Evolutionary conservation across 768 basidiomycete species (phyloP).

Genomic region (Hortiboletus flavorubellus): DNA sequence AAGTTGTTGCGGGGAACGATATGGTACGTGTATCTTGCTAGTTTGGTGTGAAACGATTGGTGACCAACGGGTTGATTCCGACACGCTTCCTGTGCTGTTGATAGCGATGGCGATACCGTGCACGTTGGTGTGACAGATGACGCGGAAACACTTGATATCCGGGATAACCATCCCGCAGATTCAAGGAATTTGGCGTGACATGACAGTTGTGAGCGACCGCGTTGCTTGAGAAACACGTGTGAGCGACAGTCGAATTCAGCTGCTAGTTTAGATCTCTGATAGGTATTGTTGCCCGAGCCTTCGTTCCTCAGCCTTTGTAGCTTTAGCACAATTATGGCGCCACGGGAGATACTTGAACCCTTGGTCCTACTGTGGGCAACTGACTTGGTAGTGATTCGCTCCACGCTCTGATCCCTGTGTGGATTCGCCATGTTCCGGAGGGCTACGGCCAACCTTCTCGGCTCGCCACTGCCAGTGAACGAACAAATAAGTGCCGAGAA

Average conservation of each 20-base stretch:
- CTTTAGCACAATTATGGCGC: background rate
- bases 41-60: background rate
- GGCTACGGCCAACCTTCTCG: no score
- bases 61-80: background rate
- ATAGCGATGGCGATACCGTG: constrained; percentile 63
- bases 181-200: constrained; percentile 6
- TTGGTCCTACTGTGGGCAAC: no score
- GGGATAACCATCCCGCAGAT: constrained; percentile 61
- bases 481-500: no score
- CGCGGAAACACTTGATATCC: constrained; percentile 45
- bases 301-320: background rate
- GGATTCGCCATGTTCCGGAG: no score
- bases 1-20: constrained; percentile 79
- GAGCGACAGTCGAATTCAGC: background rate
- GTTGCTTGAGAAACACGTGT: background rate
- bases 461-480: no score
- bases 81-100: background rate
- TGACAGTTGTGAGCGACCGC: background rate
- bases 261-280: background rate
- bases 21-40: constrained; percentile 40
- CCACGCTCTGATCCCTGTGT: no score
- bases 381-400: no score
- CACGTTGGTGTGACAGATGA: constrained; percentile 47
- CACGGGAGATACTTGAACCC: background rate
- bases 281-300: background rate